These are phyloP conservation scores for Cyberlindnera xishuangbannaensis DNA, from an alignment of 805 yeast genomes.

Conservation along the genomic window DNA sequence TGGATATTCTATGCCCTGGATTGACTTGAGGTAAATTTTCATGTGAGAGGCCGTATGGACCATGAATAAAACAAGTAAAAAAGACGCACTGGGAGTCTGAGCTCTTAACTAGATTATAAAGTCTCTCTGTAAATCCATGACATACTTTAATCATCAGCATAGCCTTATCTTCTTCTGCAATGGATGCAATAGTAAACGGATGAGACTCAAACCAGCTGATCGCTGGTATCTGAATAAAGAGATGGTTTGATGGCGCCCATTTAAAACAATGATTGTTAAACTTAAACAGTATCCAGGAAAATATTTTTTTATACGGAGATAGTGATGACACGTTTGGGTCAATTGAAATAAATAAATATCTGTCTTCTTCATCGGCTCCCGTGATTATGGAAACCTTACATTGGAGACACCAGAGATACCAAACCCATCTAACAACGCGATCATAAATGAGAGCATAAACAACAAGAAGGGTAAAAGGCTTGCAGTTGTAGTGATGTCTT, in stretches of 20 bases:
- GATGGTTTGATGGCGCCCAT: constrained; percentile 21
- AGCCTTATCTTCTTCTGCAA: constrained; percentile 7
- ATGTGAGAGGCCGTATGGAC: constrained; percentile 24
- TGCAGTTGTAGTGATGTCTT: constrained; percentile 23
- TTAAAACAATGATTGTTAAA: constrained; percentile 7
- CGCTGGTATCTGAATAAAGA: constrained; percentile 21
- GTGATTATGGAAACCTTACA: constrained; percentile 6
- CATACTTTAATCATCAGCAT: constrained; percentile 18
- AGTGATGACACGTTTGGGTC: constrained; percentile 5
- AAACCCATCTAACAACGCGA: constrained; percentile 14
- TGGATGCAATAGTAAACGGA: constrained; percentile 26
- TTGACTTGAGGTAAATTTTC: constrained; percentile 11
- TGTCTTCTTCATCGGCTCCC: constrained; percentile 5
- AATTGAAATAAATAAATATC: constrained; percentile 12
- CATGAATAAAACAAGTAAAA: constrained; percentile 22
- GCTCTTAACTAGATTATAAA: constrained; percentile 8
- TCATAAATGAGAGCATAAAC: constrained; percentile 15
- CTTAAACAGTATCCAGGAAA: constrained; percentile 9
- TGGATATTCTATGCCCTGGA: not conserved
- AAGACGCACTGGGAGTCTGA: constrained; percentile 1
- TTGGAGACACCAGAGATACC: constrained; percentile 15
- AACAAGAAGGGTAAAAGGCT: constrained; percentile 19
- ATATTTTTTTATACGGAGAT: not conserved
- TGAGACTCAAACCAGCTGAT: constrained; percentile 20
- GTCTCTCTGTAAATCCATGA: constrained; percentile 20